Conservation (phyloP, 768 basidiomycete genomes). For the Stropharia rugosoannulata region DNA sequence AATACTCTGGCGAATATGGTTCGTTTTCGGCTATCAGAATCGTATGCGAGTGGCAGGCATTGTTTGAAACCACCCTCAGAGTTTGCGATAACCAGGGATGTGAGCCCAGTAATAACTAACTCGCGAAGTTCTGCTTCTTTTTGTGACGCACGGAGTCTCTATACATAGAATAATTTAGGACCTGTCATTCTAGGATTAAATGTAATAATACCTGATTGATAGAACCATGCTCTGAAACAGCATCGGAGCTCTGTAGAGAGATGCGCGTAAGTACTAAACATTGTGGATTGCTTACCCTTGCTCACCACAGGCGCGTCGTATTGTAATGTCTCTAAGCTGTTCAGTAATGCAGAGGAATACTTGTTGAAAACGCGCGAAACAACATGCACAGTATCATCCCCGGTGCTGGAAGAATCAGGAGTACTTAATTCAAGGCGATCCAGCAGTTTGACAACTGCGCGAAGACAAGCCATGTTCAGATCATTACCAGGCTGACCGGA, state of each 20-base stretch:
- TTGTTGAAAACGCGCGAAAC: slow-evolving; percentile 79
- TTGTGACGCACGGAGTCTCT: slow-evolving; percentile 45
- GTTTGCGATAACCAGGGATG: slow-evolving; percentile 81
- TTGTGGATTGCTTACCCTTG: background rate
- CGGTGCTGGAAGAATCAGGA: slow-evolving; percentile 48
- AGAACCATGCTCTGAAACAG: slow-evolving; percentile 47
- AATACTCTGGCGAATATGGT: slow-evolving; percentile 85
- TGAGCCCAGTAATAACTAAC: slow-evolving; percentile 75
- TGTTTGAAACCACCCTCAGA: slow-evolving; percentile 89
- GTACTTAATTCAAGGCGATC: slow-evolving; percentile 68
- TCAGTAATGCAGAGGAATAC: slow-evolving; percentile 66
- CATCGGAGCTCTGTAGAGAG: slow-evolving; percentile 44
- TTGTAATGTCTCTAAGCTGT: slow-evolving; percentile 55
- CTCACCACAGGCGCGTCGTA: slow-evolving; percentile 41
- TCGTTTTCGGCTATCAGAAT: slow-evolving; percentile 65
- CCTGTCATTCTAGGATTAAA: background rate
- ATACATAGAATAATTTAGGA: background rate
- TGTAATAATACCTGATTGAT: slow-evolving; percentile 38
- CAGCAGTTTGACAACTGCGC: slow-evolving; percentile 71
- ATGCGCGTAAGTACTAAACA: slow-evolving; percentile 4
- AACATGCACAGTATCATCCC: slow-evolving; percentile 66
- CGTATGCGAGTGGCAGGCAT: slow-evolving; percentile 77
- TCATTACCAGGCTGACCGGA: slow-evolving; percentile 49
- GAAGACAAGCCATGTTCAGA: slow-evolving; percentile 70
- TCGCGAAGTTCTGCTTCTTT: slow-evolving; percentile 68